Evolutionary conservation across 495 filamentous ascomycete species (phyloP), one percentile per base, ranked within the genome.

Genomic region (Penicillium herquei): DNA sequence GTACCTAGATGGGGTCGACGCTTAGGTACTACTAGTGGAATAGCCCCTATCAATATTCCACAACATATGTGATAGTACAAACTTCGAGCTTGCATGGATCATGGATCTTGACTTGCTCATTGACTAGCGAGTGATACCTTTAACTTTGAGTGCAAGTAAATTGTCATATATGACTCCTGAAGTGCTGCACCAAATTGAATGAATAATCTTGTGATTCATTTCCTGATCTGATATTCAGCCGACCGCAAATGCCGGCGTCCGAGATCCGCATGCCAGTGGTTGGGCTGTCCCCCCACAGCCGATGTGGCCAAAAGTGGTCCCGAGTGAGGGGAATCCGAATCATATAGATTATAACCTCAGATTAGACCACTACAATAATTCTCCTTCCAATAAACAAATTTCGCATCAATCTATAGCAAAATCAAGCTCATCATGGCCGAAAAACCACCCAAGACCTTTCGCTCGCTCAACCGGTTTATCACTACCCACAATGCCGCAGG

Each of bases 401-500:
- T 26, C 4, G 21, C 1, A 26, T 26, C 21, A 26, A 26, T 1
- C 21, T 2, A 4, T 26, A 26, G 2, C 34, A 37, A 37, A 37
- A 13, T 37, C 34, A 10, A 37, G 2, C 58, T 18, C 52, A 59
- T 3, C 17, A 65, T 60, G 62, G 7, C 63, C 42, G 32, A 26
- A 21, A 40, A 39, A 49, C 16, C 58, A 34, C 56, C 62, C 43
- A 61, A 68, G 43, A 68, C 60, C 35, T 52, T 77, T 59, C 70
- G 68, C 44, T 55, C 69, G 10, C 69, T 73, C 39, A 65, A 61
- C 51, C 70, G 71, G 54, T 71, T 64, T 69, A 75, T 76, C 47
- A 76, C 73, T 35, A 66, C 65, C 48, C 72, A 75, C 65, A 59
- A 72, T 59, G 33, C 49, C 16, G 21, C 50, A 7, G 69, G 71